Conservation (phyloP, 441 rosid genomes). For the Brassica balearica region DNA sequence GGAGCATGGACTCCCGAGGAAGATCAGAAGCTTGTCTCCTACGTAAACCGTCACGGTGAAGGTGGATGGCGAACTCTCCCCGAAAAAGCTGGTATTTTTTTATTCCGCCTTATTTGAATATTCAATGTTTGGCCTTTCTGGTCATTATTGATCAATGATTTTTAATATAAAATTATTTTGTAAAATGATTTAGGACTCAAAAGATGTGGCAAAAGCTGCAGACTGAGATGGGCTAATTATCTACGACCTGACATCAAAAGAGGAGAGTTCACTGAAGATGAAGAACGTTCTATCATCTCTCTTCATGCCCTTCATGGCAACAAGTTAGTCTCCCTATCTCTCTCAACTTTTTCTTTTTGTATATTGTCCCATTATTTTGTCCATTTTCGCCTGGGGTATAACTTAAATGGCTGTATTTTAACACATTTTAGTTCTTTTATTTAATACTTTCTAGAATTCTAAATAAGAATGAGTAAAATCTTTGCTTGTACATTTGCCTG, state of each 20-base stretch:
- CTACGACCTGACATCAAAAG: conserved; percentile 63
- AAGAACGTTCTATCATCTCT: conserved; percentile 56
- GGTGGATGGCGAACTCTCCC: conserved; percentile 66
- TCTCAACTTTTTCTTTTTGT: not conserved
- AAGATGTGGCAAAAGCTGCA: conserved; percentile 65
- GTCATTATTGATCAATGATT: not conserved
- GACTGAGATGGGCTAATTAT: conserved; percentile 64
- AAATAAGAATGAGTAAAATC: not conserved
- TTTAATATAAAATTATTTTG: not conserved
- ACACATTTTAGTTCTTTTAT: not conserved
- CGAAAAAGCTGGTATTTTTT: conserved; percentile 52
- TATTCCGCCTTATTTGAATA: conserved; percentile 29
- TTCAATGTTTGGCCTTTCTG: conserved; percentile 7
- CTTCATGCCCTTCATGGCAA: conserved; percentile 63
- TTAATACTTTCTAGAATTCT: not conserved
- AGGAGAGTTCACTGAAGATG: conserved; percentile 59
- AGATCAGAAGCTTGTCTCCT: conserved; percentile 57
- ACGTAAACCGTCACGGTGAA: conserved; percentile 58
- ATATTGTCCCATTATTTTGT: not conserved
- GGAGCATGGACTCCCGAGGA: conserved; percentile 59
- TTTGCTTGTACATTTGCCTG: not conserved
- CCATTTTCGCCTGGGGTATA: not conserved
- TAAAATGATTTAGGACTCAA: conserved; percentile 48
- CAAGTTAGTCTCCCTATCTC: conserved; percentile 42
- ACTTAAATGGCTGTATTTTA: not conserved